These are phyloP conservation scores for Chaetomium tenue DNA, from an alignment of 495 filamentous ascomycete genomes.

Conservation along the genomic window DNA sequence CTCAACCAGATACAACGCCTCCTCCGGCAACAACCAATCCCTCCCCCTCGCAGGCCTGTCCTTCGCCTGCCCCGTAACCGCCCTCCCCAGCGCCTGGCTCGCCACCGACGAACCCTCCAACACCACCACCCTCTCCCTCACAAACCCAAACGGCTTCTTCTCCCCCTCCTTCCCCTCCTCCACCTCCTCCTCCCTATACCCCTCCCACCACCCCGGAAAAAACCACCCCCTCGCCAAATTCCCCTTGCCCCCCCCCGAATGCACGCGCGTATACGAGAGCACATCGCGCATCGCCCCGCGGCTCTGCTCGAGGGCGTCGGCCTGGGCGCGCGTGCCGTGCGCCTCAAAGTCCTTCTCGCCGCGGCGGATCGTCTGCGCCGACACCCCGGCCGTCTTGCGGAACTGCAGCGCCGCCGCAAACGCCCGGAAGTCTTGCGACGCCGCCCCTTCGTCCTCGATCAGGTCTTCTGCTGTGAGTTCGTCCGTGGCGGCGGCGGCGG, in stretches of 20 bases:
- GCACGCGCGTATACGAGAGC: conserved; percentile 67
- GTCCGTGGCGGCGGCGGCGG: conserved; percentile 23
- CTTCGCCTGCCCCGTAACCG: conserved; percentile 44
- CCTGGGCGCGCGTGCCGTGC: conserved; percentile 80
- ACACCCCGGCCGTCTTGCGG: conserved; percentile 41
- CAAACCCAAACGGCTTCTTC: conserved; percentile 40
- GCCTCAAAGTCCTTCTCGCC: conserved; percentile 97
- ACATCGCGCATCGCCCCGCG: conserved; percentile 90
- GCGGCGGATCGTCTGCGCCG: conserved; percentile 46
- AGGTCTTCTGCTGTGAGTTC: conserved; percentile 40
- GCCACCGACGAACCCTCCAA: conserved; percentile 47
- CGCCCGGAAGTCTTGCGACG: conserved; percentile 70
- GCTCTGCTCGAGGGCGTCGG: conserved; percentile 69
- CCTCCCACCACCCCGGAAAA: conserved; percentile 50
- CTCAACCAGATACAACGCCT: conserved; percentile 85
- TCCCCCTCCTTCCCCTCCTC: conserved; percentile 29
- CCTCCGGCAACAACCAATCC: conserved; percentile 86
- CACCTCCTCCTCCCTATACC: conserved; percentile 32
- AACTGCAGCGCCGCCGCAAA: conserved; percentile 39
- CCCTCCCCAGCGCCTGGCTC: conserved; percentile 44
- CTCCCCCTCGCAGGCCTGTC: conserved; percentile 50
- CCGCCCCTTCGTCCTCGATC: conserved; percentile 67
- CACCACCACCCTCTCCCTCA: conserved; percentile 49
- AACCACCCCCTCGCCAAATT: conserved; percentile 56
- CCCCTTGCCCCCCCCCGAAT: conserved; percentile 48